These are phyloP conservation scores for Malus hybrid DNA, from an alignment of 331 rosid genomes.

Conservation along the genomic window DNA sequence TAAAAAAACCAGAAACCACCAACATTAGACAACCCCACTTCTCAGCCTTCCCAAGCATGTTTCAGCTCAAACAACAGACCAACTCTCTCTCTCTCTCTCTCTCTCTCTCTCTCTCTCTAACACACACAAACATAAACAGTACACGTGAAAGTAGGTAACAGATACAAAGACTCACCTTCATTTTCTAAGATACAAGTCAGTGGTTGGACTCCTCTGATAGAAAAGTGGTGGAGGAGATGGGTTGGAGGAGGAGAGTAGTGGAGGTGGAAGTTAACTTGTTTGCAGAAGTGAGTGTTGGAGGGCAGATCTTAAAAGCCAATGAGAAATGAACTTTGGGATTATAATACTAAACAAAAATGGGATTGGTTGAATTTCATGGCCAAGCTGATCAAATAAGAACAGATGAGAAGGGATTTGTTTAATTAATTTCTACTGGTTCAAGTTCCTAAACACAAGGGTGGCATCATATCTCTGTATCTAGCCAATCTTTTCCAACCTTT, in stretches of 20 bases:
- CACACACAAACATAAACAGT: not conserved
- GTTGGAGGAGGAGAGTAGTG: not conserved
- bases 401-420: not conserved
- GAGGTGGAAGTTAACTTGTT: not conserved
- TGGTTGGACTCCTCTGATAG: not conserved
- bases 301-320: constrained; percentile 54
- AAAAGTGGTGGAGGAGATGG: constrained; percentile 6
- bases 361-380: constrained; percentile 60
- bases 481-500: constrained; percentile 12
- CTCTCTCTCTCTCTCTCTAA: not conserved
- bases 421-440: constrained; percentile 19
- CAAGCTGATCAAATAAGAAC: constrained; percentile 18
- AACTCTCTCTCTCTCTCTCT: not conserved
- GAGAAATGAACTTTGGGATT: constrained; percentile 43
- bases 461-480: constrained; percentile 20
- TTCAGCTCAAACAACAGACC: not conserved
- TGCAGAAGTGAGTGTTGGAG: constrained; percentile 24
- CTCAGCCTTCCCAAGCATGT: not conserved
- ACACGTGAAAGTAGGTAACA: not conserved
- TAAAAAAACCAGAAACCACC: not conserved
- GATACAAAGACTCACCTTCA: constrained; percentile 50
- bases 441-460: constrained; percentile 34
- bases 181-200: constrained; percentile 19
- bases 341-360: constrained; percentile 14
- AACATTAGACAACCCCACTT: not conserved